phyloP scores from a whole-genome alignment of 257 asterid species.

The Plectranthus barbatus region DNA sequence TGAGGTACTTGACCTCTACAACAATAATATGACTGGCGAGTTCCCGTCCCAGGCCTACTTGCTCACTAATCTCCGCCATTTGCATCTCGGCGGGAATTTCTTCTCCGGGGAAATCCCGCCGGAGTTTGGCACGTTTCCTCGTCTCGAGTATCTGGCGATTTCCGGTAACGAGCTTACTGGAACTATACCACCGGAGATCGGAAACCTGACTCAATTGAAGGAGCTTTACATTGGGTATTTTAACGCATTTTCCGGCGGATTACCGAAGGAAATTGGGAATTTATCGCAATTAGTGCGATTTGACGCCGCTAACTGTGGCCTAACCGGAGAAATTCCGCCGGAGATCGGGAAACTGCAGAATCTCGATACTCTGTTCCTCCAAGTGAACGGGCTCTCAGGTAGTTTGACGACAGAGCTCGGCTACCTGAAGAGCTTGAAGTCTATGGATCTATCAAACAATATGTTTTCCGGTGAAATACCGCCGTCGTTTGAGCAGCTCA shows the following conservation, averaged over 20 bases:
- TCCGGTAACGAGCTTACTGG: constrained; percentile 77
- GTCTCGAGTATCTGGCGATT: constrained; percentile 65
- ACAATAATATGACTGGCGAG: constrained; percentile 64
- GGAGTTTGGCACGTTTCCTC: constrained; percentile 47
- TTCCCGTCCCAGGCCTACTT: constrained; percentile 48
- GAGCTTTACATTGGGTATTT: constrained; percentile 80
- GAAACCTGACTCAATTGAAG: constrained; percentile 49
- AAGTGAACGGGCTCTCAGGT: constrained; percentile 71
- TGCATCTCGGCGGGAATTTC: constrained; percentile 81
- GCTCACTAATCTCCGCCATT: constrained; percentile 44
- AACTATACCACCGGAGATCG: constrained; percentile 58
- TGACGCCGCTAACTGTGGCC: constrained; percentile 83
- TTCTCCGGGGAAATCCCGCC: constrained; percentile 60
- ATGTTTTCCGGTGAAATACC: constrained; percentile 71
- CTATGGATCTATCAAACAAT: constrained; percentile 90
- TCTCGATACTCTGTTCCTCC: constrained; percentile 80
- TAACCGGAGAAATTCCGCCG: constrained; percentile 66
- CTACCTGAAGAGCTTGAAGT: constrained; percentile 54
- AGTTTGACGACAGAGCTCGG: constrained; percentile 68
- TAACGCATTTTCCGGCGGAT: constrained; percentile 63
- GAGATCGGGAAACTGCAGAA: constrained; percentile 66
- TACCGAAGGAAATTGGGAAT: constrained; percentile 76
- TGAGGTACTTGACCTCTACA: constrained; percentile 67
- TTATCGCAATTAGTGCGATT: constrained; percentile 45
- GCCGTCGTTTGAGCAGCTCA: constrained; percentile 51